phyloP scores from a whole-genome alignment of 306 rosid species.

The Vicia faba region DNA sequence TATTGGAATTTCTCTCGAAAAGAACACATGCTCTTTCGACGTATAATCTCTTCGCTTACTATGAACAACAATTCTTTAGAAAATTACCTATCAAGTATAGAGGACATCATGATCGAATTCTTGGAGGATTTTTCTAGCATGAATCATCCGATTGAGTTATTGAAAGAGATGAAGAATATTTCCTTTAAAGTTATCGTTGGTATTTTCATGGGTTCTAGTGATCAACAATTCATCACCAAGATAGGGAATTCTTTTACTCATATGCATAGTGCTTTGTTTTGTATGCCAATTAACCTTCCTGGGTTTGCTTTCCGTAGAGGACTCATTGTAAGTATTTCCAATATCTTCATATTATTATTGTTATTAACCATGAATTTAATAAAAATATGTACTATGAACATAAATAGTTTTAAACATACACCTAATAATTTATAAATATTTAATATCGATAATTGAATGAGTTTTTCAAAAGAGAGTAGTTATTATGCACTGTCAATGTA shows the following conservation, averaged over 20 bases:
- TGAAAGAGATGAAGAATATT: background rate
- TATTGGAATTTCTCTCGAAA: background rate
- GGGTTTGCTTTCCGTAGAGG: constrained; percentile 17
- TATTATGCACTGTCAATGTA: too few species aligned
- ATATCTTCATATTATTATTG: background rate
- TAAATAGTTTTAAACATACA: too few species aligned
- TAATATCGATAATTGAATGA: too few species aligned
- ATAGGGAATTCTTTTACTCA: background rate
- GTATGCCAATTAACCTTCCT: constrained; percentile 2
- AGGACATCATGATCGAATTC: constrained; percentile 7
- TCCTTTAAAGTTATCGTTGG: background rate
- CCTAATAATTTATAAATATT: too few species aligned
- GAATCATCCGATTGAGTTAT: background rate
- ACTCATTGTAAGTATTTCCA: background rate
- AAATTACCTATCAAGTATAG: constrained; percentile 21
- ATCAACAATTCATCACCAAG: background rate
- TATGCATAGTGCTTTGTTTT: background rate
- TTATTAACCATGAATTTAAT: background rate
- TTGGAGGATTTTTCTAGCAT: constrained; percentile 36
- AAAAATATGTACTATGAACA: too few species aligned
- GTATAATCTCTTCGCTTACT: constrained; percentile 28
- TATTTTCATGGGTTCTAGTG: background rate
- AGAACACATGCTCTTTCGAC: constrained; percentile 29
- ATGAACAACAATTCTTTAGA: constrained; percentile 20
- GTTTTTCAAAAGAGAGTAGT: too few species aligned